These are phyloP conservation scores for Hygrophoropsis aurantiaca DNA, from an alignment of 768 basidiomycete genomes.

Conservation along the genomic window DNA sequence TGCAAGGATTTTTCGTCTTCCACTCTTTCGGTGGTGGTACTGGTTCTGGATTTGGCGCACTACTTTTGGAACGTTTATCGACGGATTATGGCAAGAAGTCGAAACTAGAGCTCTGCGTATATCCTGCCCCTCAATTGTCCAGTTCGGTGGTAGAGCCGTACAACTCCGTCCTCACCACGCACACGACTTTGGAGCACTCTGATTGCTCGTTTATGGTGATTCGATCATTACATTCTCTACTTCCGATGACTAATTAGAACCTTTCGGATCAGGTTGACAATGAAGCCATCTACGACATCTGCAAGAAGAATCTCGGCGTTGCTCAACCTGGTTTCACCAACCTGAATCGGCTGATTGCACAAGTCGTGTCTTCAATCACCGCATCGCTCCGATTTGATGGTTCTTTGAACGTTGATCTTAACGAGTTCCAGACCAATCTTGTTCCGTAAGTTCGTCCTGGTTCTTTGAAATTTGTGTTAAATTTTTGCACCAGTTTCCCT, in stretches of 20 bases:
- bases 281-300: slow-evolving; percentile 99
- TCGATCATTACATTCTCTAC: neutral
- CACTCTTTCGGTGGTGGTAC: slow-evolving; percentile 99
- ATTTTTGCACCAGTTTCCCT: slow-evolving; percentile 65
- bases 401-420: slow-evolving; percentile 94
- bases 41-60: slow-evolving; percentile 98
- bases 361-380: slow-evolving; percentile 97
- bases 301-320: slow-evolving; percentile 92
- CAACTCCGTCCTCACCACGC: slow-evolving; percentile 96
- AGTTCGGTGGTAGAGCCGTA: slow-evolving; percentile 99
- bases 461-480: slow-evolving; percentile 6
- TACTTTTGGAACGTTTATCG: slow-evolving; percentile 94
- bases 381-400: slow-evolving; percentile 97
- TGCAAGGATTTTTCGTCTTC: slow-evolving; percentile 99
- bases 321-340: slow-evolving; percentile 87
- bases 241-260: slow-evolving; percentile 2
- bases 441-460: slow-evolving; percentile 70
- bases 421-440: slow-evolving; percentile 98
- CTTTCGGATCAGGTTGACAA: slow-evolving; percentile 78
- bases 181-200: slow-evolving; percentile 99
- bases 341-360: slow-evolving; percentile 94
- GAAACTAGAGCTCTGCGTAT: slow-evolving; percentile 97
- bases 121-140: slow-evolving; percentile 91
- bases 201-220: slow-evolving; percentile 99
- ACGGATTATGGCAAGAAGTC: slow-evolving; percentile 99